A percentile compares a stretch with the other conserved stretches of the same genome.
phyloP scores from a whole-genome alignment of 2,329 filamentous ascomycete species.

The Hymenoscyphus albidus region DNA sequence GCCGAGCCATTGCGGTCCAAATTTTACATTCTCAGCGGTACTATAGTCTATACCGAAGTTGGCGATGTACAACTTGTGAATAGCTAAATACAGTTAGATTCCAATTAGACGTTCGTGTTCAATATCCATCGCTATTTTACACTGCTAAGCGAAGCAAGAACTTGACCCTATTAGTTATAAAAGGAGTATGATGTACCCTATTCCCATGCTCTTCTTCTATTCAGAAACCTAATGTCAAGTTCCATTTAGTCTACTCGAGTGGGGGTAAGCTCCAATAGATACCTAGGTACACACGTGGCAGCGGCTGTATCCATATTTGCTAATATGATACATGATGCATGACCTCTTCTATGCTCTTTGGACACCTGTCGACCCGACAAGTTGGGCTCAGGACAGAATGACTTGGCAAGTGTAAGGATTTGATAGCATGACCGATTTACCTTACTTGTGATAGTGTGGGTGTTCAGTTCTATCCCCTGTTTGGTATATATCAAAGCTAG shows the following conservation, averaged over 20 bases:
- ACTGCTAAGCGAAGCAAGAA: not conserved
- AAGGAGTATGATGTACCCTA: not conserved
- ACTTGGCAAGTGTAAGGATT: not conserved
- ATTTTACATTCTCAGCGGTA: no score
- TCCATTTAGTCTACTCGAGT: not conserved
- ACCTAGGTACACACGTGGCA: not conserved
- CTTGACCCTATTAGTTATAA: not conserved
- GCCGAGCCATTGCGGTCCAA: not conserved
- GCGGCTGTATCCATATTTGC: not conserved
- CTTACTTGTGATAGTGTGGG: no score
- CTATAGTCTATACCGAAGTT: not conserved
- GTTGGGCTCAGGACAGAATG: not conserved
- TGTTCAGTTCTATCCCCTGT: no score
- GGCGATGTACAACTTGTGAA: not conserved
- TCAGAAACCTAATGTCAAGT: not conserved
- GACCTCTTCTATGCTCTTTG: not conserved
- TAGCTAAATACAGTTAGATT: not conserved
- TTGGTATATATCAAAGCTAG: no score
- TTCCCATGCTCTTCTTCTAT: not conserved
- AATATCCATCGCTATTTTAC: not conserved
- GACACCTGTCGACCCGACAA: not conserved
- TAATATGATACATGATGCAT: not conserved
- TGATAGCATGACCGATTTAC: not conserved
- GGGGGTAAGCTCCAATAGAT: not conserved
- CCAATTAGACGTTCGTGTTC: not conserved